Percentiles rank a stretch among this genome's conserved stretches.
These are phyloP conservation scores for Cryptococcus sp. DNA, from an alignment of 1,284 basidiomycete genomes.

Conservation along the genomic window DNA sequence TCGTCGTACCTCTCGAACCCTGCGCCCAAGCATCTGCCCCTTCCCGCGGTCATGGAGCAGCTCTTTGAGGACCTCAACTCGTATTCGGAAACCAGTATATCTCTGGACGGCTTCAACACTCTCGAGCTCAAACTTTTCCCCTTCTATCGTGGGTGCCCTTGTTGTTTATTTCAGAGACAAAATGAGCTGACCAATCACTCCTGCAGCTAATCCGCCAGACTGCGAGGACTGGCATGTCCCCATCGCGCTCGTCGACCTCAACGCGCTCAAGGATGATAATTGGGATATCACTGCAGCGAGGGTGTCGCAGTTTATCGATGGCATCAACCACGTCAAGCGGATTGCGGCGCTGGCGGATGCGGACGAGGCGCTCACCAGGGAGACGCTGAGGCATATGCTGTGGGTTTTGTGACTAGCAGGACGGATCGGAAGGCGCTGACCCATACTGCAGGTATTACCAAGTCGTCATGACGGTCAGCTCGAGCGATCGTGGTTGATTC, in stretches of 20 bases:
- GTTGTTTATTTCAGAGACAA: not conserved
- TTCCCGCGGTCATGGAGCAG: conserved; percentile 89
- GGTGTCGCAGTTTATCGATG: conserved; percentile 79
- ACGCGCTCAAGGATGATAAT: conserved; percentile 75
- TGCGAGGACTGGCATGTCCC: conserved; percentile 96
- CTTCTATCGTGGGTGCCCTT: conserved; percentile 62
- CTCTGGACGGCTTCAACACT: conserved; percentile 82
- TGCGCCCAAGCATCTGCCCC: conserved; percentile 60
- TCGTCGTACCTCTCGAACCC: conserved; percentile 79
- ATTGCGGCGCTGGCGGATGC: conserved; percentile 92
- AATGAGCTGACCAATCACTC: not conserved
- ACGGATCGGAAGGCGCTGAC: not conserved
- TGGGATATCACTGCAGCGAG: conserved; percentile 94
- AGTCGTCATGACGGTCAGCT: conserved; percentile 72
- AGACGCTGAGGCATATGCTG: conserved; percentile 89
- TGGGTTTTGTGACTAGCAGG: conserved; percentile 51
- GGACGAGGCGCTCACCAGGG: conserved; percentile 74
- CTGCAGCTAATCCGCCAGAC: conserved; percentile 70
- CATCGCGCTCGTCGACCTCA: conserved; percentile 78
- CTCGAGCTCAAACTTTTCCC: conserved; percentile 94
- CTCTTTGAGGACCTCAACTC: conserved; percentile 96
- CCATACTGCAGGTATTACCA: conserved; percentile 71
- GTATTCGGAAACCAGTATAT: conserved; percentile 90
- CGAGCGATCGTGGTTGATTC: not conserved
- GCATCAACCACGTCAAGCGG: conserved; percentile 82